phyloP scores from a whole-genome alignment of 2,329 filamentous ascomycete genomes.

The Dichotomopilus funicola region DNA sequence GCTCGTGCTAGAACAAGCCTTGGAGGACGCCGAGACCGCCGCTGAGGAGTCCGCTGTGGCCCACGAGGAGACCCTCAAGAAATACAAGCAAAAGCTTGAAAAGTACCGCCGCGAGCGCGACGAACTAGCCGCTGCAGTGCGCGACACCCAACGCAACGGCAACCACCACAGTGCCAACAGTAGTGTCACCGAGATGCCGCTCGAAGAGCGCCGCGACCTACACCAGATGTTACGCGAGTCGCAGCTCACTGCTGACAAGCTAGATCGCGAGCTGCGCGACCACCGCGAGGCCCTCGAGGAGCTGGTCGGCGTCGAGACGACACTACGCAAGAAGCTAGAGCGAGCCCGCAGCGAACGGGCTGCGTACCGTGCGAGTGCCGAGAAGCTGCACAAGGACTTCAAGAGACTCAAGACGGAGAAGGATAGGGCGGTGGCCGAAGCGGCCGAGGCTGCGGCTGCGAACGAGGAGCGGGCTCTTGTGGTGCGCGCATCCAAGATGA shows the following conservation, averaged over 20 bases:
- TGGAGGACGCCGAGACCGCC: slow-evolving; percentile 48
- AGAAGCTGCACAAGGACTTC: slow-evolving; percentile 49
- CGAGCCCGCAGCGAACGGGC: slow-evolving; percentile 61
- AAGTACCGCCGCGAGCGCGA: slow-evolving; percentile 45
- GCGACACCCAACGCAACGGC: slow-evolving; percentile 24
- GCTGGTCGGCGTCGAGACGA: slow-evolving; percentile 49
- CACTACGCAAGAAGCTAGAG: slow-evolving; percentile 61
- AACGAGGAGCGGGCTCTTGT: slow-evolving; percentile 21
- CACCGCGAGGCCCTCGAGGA: slow-evolving; percentile 59
- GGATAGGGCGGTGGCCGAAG: slow-evolving; percentile 34
- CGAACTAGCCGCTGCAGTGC: slow-evolving; percentile 30
- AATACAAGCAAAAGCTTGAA: slow-evolving; percentile 44
- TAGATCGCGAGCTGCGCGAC: slow-evolving; percentile 66
- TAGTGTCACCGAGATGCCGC: slow-evolving; percentile 36
- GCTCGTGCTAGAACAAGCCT: slow-evolving; percentile 50
- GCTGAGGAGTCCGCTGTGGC: slow-evolving; percentile 41
- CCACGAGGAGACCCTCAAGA: slow-evolving; percentile 38
- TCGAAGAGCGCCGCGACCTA: slow-evolving; percentile 52
- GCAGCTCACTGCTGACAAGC: slow-evolving; percentile 57
- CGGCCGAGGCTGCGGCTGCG: slow-evolving; percentile 30
- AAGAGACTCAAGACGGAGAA: slow-evolving; percentile 38
- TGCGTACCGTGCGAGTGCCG: slow-evolving; percentile 46
- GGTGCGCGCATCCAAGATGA: slow-evolving; percentile 1
- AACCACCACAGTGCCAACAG: slow-evolving; percentile 23
- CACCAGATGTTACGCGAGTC: slow-evolving; percentile 55